Conservation (phyloP, 257 asterid genomes). For the Gardenia jasminoides region DNA sequence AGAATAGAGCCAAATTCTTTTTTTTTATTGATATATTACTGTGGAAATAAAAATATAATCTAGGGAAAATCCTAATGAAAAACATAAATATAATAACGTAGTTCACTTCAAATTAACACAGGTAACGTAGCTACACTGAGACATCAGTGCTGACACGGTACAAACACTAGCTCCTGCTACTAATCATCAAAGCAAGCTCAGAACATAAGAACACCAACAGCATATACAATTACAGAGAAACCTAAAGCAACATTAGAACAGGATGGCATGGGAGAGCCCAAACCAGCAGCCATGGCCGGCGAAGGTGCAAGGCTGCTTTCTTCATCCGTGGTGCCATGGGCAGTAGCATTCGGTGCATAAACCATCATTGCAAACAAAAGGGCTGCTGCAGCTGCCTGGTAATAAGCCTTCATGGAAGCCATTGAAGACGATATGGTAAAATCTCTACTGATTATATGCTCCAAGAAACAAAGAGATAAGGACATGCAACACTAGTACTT, state of each 20-base stretch:
- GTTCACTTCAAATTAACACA: not conserved
- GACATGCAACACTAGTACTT: not conserved
- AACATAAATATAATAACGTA: not conserved
- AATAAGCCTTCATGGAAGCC: not conserved
- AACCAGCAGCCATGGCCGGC: conserved; percentile 9
- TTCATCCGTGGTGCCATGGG: not conserved
- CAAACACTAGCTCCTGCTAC: not conserved
- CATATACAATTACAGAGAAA: conserved; percentile 2
- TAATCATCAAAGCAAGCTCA: not conserved
- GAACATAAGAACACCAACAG: not conserved
- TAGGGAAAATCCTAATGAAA: not conserved
- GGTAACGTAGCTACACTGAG: not conserved
- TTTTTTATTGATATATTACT: not conserved
- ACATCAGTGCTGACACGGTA: not conserved
- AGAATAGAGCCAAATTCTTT: not conserved
- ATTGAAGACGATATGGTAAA: not conserved
- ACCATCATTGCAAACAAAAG: not conserved
- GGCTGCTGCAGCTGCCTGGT: conserved; percentile 1
- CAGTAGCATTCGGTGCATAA: conserved; percentile 1
- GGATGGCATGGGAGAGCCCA: not conserved
- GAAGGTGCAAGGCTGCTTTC: conserved; percentile 8
- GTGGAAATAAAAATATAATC: not conserved
- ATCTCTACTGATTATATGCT: not conserved
- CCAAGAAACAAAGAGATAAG: not conserved
- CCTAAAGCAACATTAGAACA: not conserved